Base-by-base conservation (phyloP, 148 eudicot species). In the Drosera capensis region DNA sequence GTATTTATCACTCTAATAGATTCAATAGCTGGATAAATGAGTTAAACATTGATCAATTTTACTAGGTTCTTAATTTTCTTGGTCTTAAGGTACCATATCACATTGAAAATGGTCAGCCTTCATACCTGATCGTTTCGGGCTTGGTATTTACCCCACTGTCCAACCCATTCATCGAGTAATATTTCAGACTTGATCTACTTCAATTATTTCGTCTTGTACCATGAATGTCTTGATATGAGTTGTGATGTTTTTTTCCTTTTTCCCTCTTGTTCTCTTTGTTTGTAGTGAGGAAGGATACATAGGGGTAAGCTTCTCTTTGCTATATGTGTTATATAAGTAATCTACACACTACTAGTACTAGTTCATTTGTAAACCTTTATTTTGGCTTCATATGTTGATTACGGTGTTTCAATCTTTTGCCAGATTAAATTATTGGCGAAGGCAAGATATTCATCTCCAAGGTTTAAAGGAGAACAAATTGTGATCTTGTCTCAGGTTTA, bases 101-200 rank as follows among this genome's bases (percentile, higher is more conserved):
- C 59, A 80, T 83, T 45, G 92, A 88, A 68, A 94, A 71, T 34
- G 96, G 74, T 48, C 94, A 74, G 55, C 94, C 96, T 64, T 80
- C 96, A 39, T 88, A 88, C 52, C 46, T 88, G 16, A 88, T 88
- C 54, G 84, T 83, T 61, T 90, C 94, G 62, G 96, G 96, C 28
- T 71, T 88, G 78, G 96, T 88, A 57, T 88, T 88, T 55, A 83
- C 94, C 23, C 96, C 94, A 40, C 81, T 88, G 25, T 83, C 96
- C 13, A 94, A 88, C 48, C 94, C 92, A 25, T 81, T 88, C 20
- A 80, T 88, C 49, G 96, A 74, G 96, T 88, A 83, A 56, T n/a
- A 56, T 53, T 58, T 47, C 21, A 14, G 35, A 30, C 30, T n/a
- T n/a, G n/a, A n/a, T n/a, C n/a, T n/a, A 22, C 46, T 34, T 39